A percentile compares a stretch with the other conserved stretches of the same genome.
Evolutionary conservation across 352 stramenopile species (phyloP).

Genomic region (Globisporangium middletonii): DNA sequence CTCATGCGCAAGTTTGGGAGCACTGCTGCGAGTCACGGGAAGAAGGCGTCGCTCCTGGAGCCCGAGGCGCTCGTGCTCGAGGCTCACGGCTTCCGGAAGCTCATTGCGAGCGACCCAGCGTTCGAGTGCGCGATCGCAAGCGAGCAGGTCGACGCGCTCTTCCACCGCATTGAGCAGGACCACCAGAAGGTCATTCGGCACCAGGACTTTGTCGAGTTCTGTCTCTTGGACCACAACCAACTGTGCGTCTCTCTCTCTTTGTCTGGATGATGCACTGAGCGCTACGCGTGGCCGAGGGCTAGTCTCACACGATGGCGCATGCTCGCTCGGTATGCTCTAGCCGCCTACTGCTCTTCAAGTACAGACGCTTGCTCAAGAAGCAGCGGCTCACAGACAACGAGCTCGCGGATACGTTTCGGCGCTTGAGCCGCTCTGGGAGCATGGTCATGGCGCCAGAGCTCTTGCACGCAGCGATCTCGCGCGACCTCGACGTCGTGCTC

Average conservation of each 20-base stretch:
- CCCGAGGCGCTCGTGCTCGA: conserved; percentile 49
- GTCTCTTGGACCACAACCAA: conserved; percentile 70
- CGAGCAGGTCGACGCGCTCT: conserved; percentile 70
- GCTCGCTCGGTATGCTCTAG: conserved; percentile 18
- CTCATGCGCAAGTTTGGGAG: conserved; percentile 65
- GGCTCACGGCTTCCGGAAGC: conserved; percentile 68
- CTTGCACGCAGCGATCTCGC: conserved; percentile 52
- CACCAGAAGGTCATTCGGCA: conserved; percentile 49
- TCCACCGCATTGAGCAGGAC: conserved; percentile 61
- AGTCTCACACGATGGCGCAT: not conserved
- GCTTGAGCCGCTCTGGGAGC: conserved; percentile 30
- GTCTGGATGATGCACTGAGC: not conserved
- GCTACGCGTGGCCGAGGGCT: not conserved
- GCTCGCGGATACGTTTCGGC: conserved; percentile 67
- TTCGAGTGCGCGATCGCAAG: conserved; percentile 65
- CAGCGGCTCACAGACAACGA: conserved; percentile 72
- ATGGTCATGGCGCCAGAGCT: conserved; percentile 46
- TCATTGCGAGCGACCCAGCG: conserved; percentile 69
- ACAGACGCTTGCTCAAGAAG: conserved; percentile 50
- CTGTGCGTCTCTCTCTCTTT: conserved; percentile 28
- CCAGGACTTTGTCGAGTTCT: conserved; percentile 78
- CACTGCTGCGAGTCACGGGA: conserved; percentile 19
- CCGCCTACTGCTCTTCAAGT: conserved; percentile 72
- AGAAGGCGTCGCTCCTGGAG: conserved; percentile 27
- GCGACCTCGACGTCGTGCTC: conserved; percentile 73